These are phyloP conservation scores for Microthlaspi erraticum DNA, from an alignment of 345 rosid species.

Conservation along the genomic window DNA sequence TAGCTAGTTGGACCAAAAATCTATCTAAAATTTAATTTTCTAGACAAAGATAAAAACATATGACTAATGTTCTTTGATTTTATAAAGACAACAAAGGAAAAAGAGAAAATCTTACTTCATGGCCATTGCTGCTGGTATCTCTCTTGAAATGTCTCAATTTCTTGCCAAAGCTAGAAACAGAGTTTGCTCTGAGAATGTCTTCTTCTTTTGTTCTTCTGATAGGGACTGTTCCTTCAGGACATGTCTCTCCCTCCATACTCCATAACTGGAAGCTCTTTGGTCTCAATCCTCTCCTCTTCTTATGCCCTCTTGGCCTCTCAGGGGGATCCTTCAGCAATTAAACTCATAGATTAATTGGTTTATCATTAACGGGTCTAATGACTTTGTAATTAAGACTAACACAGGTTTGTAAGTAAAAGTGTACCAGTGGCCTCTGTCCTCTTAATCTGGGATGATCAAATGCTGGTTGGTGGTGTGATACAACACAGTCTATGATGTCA, in stretches of 20 bases:
- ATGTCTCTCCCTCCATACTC: slow-evolving; percentile 77
- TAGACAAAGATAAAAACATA: background rate
- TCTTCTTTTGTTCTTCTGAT: slow-evolving; percentile 85
- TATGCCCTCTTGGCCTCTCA: slow-evolving; percentile 67
- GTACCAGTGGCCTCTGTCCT: slow-evolving; percentile 82
- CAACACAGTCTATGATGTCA: slow-evolving; percentile 89
- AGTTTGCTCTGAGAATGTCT: slow-evolving; percentile 84
- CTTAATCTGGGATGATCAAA: slow-evolving; percentile 88
- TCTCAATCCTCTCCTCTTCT: slow-evolving; percentile 37
- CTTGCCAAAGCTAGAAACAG: slow-evolving; percentile 68
- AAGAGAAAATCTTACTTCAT: slow-evolving; percentile 64
- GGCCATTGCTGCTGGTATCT: slow-evolving; percentile 84
- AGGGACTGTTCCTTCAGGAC: slow-evolving; percentile 92
- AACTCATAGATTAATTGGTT: background rate
- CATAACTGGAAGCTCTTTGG: slow-evolving; percentile 75
- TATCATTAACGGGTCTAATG: background rate
- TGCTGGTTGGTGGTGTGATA: slow-evolving; percentile 81
- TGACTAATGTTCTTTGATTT: background rate
- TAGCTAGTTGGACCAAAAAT: slow-evolving; percentile 32
- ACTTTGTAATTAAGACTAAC: background rate
- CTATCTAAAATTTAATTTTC: background rate
- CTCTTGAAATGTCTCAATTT: slow-evolving; percentile 70
- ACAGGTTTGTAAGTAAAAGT: background rate
- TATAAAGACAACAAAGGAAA: background rate
- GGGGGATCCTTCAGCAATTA: slow-evolving; percentile 69